These are phyloP conservation scores for Suzukiozyma palmioleophila DNA, from an alignment of 1,139 yeast species.

Conservation along the genomic window DNA sequence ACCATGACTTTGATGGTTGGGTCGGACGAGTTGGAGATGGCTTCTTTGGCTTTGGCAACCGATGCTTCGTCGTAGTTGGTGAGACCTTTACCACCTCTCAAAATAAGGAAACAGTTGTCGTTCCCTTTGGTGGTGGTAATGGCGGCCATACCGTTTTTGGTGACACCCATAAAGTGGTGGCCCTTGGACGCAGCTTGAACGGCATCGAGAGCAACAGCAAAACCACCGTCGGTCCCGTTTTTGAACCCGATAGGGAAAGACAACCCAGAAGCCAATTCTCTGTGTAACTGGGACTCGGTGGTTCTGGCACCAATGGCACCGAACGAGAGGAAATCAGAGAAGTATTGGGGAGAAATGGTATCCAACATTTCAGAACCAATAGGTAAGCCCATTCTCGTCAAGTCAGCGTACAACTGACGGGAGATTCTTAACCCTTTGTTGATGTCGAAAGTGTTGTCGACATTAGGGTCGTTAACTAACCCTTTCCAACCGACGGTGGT, in stretches of 20 bases:
- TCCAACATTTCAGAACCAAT: slow-evolving; percentile 98
- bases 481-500: slow-evolving; percentile 99
- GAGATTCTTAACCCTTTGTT: slow-evolving; percentile 91
- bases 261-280: slow-evolving; percentile 92
- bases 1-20: slow-evolving; percentile 79
- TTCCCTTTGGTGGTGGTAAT: slow-evolving; percentile 95
- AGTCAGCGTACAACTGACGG: slow-evolving; percentile 77
- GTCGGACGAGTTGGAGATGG: slow-evolving; percentile 54
- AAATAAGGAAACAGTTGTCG: slow-evolving; percentile 81
- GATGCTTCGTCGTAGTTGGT: slow-evolving; percentile 81
- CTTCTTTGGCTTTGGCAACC: slow-evolving; percentile 64
- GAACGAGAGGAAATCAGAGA: slow-evolving; percentile 82
- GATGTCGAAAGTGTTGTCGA: slow-evolving; percentile 89
- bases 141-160: slow-evolving; percentile 85
- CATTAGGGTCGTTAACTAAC: slow-evolving; percentile 92
- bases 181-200: slow-evolving; percentile 88
- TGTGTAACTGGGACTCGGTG: slow-evolving; percentile 93
- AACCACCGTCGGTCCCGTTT: slow-evolving; percentile 92
- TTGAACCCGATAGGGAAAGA: slow-evolving; percentile 98
- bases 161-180: slow-evolving; percentile 90
- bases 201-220: slow-evolving; percentile 92
- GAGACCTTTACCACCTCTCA: slow-evolving; percentile 93
- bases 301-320: slow-evolving; percentile 99
- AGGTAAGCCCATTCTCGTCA: slow-evolving; percentile 68
- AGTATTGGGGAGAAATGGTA: slow-evolving; percentile 92